Percentiles rank a stretch among this genome's conserved stretches.
These are phyloP conservation scores for Gossypium mustelinum DNA, from an alignment of 345 rosid species.

Conservation along the genomic window DNA sequence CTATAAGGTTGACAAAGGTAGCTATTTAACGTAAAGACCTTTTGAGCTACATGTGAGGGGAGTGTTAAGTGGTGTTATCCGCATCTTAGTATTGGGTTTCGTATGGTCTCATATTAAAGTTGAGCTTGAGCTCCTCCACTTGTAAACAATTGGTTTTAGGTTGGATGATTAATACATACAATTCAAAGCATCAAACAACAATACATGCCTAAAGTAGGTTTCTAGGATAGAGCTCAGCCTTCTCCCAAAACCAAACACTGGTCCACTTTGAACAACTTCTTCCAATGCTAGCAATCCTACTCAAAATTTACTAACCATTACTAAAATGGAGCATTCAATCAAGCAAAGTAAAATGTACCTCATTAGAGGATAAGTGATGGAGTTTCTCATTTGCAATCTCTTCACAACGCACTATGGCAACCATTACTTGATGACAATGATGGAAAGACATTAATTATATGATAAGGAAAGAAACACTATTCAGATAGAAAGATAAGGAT, in stretches of 20 bases:
- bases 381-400: constrained; percentile 74
- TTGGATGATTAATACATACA: not conserved
- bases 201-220: constrained; percentile 30
- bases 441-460: constrained; percentile 9
- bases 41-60: not conserved
- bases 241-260: constrained; percentile 63
- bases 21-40: not conserved
- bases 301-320: constrained; percentile 12
- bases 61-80: not conserved
- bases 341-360: constrained; percentile 40
- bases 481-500: not conserved
- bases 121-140: not conserved
- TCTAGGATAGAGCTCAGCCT: constrained; percentile 57
- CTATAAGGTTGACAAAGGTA: not conserved
- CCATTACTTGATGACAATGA: constrained; percentile 62
- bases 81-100: not conserved
- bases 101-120: not conserved
- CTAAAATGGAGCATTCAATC: constrained; percentile 14
- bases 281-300: constrained; percentile 65
- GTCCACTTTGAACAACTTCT: constrained; percentile 54
- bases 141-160: not conserved
- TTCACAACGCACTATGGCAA: constrained; percentile 91
- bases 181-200: not conserved
- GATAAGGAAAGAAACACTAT: not conserved
- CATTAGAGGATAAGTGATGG: constrained; percentile 39